A percentile compares a stretch with the other conserved stretches of the same genome.
Evolutionary conservation across 2,329 filamentous ascomycete genomes (phyloP).

Genomic region (Neonectria coccinea): DNA sequence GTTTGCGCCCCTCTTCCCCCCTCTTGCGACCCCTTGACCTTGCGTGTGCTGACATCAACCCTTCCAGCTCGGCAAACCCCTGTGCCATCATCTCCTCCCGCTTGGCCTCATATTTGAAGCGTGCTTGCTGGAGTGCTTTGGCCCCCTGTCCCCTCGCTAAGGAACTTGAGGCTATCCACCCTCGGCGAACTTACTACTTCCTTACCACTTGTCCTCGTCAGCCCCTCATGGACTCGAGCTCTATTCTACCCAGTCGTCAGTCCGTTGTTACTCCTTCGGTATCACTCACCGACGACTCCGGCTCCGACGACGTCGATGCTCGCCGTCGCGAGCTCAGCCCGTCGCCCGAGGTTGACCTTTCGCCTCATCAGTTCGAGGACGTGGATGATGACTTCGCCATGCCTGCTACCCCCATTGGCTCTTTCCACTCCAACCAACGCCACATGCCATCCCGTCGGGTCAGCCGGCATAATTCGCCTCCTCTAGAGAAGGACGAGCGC

Average conservation of each 20-base stretch:
- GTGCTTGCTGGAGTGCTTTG: slow-evolving; percentile 80
- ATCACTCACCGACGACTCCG: slow-evolving; percentile 65
- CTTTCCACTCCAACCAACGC: slow-evolving; percentile 65
- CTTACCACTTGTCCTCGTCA: slow-evolving; percentile 89
- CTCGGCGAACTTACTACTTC: slow-evolving; percentile 96
- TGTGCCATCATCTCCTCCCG: slow-evolving; percentile 95
- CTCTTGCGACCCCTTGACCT: slow-evolving; percentile 28
- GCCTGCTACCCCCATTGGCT: slow-evolving; percentile 72
- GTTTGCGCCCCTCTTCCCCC: slow-evolving; percentile 52
- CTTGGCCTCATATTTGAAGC: slow-evolving; percentile 89
- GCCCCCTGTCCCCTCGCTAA: slow-evolving; percentile 91
- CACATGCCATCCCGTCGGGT: slow-evolving; percentile 54
- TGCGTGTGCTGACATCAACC: slow-evolving; percentile 42
- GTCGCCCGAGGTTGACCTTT: slow-evolving; percentile 93
- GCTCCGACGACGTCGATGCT: slow-evolving; percentile 77
- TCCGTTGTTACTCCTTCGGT: slow-evolving; percentile 86
- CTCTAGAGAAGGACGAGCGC: slow-evolving; percentile 92
- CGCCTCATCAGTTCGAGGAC: slow-evolving; percentile 86
- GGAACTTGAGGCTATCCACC: slow-evolving; percentile 91
- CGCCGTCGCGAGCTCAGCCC: slow-evolving; percentile 82
- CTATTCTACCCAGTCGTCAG: slow-evolving; percentile 38
- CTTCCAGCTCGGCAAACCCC: slow-evolving; percentile 87
- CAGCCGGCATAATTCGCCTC: slow-evolving; percentile 81
- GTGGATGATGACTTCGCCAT: slow-evolving; percentile 69
- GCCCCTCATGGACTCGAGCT: slow-evolving; percentile 72